Conservation (phyloP, 345 rosid genomes). For the Acer saccharum region DNA sequence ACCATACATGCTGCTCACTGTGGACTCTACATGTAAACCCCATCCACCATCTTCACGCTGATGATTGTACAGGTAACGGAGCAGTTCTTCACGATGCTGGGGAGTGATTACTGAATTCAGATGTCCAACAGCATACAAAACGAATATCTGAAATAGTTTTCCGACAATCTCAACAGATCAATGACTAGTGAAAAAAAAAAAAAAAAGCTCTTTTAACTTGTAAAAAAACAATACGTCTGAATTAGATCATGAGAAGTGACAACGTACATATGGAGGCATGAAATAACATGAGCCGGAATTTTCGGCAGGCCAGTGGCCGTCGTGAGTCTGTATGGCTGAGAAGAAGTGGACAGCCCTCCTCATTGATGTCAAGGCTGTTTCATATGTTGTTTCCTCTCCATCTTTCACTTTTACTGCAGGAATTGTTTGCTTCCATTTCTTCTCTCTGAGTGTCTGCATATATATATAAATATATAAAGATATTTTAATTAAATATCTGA, state of each 20-base stretch:
- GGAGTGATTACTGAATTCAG: conserved; percentile 26
- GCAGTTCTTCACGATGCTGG: conserved; percentile 35
- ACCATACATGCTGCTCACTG: conserved; percentile 37
- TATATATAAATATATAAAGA: too few species aligned
- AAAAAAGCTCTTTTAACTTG: too few species aligned
- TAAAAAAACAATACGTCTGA: background rate
- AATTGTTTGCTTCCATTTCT: conserved; percentile 25
- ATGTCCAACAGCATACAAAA: conserved; percentile 2
- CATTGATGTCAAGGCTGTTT: conserved; percentile 26
- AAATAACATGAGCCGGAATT: conserved; percentile 36
- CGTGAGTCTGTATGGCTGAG: conserved; percentile 36
- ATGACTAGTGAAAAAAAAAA: too few species aligned
- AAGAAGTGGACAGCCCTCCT: conserved; percentile 31
- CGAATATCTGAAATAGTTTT: conserved; percentile 23
- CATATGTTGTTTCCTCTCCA: conserved; percentile 29
- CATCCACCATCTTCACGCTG: conserved; percentile 50
- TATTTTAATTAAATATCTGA: too few species aligned
- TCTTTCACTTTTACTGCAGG: conserved; percentile 27
- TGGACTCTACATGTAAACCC: conserved; percentile 41
- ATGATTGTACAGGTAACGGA: conserved; percentile 37
- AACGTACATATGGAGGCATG: conserved; percentile 27
- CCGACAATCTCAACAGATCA: too few species aligned
- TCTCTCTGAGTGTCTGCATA: conserved; percentile 27
- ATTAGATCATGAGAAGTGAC: too few species aligned
- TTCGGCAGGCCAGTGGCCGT: conserved; percentile 46